Evolutionary conservation across 371 early-diverging fungal species (phyloP).

Genomic region (Saksenaea oblongispora): DNA sequence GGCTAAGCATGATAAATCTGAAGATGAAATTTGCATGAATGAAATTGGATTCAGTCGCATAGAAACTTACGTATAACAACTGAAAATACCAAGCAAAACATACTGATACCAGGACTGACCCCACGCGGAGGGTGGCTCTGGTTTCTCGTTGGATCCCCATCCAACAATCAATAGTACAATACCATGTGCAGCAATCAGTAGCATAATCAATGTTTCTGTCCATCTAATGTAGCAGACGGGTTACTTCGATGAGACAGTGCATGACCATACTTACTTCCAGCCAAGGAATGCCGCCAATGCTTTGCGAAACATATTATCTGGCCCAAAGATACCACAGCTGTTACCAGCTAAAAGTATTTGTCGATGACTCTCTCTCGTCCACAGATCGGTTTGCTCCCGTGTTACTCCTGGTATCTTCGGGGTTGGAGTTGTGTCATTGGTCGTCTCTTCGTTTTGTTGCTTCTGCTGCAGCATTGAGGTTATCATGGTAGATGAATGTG

Average conservation of each 20-base stretch:
- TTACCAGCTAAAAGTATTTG: conserved; percentile 27
- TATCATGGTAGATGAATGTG: not conserved
- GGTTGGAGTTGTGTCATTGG: not conserved
- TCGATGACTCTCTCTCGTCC: conserved; percentile 6
- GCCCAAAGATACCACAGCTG: conserved; percentile 38
- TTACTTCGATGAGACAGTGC: not conserved
- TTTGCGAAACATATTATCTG: conserved; percentile 26
- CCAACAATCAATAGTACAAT: conserved; percentile 44
- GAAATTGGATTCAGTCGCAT: not conserved
- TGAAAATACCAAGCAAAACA: conserved; percentile 54
- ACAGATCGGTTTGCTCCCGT: conserved; percentile 8
- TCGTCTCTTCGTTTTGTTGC: not conserved
- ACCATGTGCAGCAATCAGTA: conserved; percentile 54
- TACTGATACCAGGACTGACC: conserved; percentile 59
- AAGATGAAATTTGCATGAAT: not conserved
- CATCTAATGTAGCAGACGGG: conserved; percentile 38
- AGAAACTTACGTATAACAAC: conserved; percentile 57
- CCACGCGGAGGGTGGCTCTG: conserved; percentile 44
- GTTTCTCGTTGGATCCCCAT: conserved; percentile 37
- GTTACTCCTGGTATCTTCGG: not conserved
- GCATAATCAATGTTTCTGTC: conserved; percentile 56
- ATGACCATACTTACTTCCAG: conserved; percentile 29
- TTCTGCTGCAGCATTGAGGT: not conserved
- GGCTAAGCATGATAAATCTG: conserved; percentile 43
- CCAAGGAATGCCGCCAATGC: conserved; percentile 20